These are phyloP conservation scores for Phragmites australis DNA, from an alignment of 176 grass and related monocot species.

Conservation along the genomic window DNA sequence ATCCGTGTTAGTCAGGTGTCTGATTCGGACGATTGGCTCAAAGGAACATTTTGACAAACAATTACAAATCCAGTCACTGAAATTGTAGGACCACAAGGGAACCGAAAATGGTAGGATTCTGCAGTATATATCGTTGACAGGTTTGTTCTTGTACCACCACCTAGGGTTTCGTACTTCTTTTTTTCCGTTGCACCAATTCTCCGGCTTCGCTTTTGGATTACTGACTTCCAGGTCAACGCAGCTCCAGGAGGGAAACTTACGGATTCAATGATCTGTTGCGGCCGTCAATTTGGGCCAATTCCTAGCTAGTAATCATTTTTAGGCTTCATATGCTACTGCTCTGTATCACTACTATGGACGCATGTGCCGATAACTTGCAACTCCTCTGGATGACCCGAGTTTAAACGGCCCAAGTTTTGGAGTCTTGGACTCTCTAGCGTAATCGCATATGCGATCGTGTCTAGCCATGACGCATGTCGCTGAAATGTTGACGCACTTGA, in stretches of 20 bases:
- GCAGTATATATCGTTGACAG: no score
- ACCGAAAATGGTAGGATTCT: no score
- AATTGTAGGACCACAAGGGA: no score
- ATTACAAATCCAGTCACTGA: no score
- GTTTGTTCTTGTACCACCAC: no score
- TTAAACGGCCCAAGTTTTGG: neutral
- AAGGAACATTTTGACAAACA: neutral
- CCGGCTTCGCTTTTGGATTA: neutral
- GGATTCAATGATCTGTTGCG: neutral
- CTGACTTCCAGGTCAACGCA: slow-evolving; percentile 1
- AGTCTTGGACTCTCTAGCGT: neutral
- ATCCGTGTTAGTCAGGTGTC: neutral
- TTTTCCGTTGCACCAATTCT: neutral
- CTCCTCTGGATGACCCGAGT: neutral
- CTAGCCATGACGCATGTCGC: neutral
- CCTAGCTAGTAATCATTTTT: neutral
- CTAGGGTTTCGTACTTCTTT: no score
- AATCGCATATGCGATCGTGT: neutral
- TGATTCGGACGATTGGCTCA: neutral
- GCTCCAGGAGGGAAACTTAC: neutral
- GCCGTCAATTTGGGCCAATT: neutral
- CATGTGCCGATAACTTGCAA: neutral
- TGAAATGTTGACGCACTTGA: neutral
- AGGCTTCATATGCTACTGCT: neutral
- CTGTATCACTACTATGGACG: neutral